Conservation (phyloP, 169 alveolate genomes). For the Amoebophrya sp. region DNA sequence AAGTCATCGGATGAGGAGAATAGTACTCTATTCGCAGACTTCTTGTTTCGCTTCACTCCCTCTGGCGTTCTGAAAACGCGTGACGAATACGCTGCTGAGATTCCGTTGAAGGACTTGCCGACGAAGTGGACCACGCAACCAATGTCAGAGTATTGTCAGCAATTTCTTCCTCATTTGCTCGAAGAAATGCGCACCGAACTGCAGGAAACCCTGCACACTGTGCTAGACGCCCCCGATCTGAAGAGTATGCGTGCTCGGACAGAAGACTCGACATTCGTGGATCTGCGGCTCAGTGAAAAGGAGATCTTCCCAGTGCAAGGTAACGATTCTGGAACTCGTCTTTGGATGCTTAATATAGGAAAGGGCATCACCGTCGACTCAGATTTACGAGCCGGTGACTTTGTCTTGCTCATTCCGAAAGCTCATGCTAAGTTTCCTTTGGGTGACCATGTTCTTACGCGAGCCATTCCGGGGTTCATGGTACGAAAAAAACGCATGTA, state of each 20-base stretch:
- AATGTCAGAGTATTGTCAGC: not conserved
- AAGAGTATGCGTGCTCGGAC: not conserved
- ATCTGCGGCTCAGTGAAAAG: not conserved
- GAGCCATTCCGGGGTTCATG: not conserved
- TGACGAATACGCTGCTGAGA: too few species aligned
- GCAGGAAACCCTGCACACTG: not conserved
- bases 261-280: not conserved
- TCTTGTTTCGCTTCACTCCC: too few species aligned
- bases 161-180: not conserved
- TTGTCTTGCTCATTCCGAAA: not conserved
- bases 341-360: not conserved
- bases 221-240: not conserved
- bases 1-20: too few species aligned
- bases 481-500: not conserved
- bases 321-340: not conserved
- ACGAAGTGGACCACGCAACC: too few species aligned
- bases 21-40: too few species aligned
- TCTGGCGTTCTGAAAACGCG: too few species aligned
- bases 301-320: not conserved
- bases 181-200: not conserved
- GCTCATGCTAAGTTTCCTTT: not conserved
- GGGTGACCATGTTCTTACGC: not conserved
- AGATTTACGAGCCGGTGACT: not conserved
- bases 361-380: not conserved
- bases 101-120: too few species aligned